Evolutionary conservation across 2,329 filamentous ascomycete genomes (phyloP).

Genomic region (Pezicula carpinea): DNA sequence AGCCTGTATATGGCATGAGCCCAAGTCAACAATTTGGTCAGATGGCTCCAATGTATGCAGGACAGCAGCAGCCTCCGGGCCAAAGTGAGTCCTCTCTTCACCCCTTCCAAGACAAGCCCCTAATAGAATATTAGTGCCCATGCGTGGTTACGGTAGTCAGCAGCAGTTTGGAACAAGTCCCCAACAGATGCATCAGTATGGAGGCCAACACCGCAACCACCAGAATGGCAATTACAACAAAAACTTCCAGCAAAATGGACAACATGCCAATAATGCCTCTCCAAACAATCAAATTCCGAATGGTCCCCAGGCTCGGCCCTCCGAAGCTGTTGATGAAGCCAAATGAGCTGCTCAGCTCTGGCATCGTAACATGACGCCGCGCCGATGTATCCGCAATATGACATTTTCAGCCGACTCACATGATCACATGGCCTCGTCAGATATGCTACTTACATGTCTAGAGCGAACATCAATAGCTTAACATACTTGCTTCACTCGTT

Average conservation of each 20-base stretch:
- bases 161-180: slow-evolving; percentile 64
- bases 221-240: slow-evolving; percentile 49
- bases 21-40: slow-evolving; percentile 54
- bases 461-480: not conserved
- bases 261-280: slow-evolving; percentile 34
- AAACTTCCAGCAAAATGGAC: slow-evolving; percentile 38
- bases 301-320: slow-evolving; percentile 32
- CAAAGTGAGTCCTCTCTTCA: slow-evolving; percentile 59
- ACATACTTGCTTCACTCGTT: not conserved
- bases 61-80: slow-evolving; percentile 65
- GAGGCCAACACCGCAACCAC: slow-evolving; percentile 40
- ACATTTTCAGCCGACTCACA: slow-evolving; percentile 3
- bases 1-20: slow-evolving; percentile 64
- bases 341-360: slow-evolving; percentile 35
- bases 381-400: slow-evolving; percentile 28
- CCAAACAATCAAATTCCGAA: slow-evolving; percentile 31
- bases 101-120: slow-evolving; percentile 8
- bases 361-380: slow-evolving; percentile 15
- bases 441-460: not conserved
- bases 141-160: slow-evolving; percentile 54
- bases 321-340: slow-evolving; percentile 39
- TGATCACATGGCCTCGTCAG: not conserved
- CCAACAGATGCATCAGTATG: slow-evolving; percentile 56
- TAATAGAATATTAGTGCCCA: slow-evolving; percentile 42
- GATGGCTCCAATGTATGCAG: slow-evolving; percentile 55